These are phyloP conservation scores for Metarhizium brunneum DNA, from an alignment of 2,329 filamentous ascomycete genomes.

Conservation along the genomic window DNA sequence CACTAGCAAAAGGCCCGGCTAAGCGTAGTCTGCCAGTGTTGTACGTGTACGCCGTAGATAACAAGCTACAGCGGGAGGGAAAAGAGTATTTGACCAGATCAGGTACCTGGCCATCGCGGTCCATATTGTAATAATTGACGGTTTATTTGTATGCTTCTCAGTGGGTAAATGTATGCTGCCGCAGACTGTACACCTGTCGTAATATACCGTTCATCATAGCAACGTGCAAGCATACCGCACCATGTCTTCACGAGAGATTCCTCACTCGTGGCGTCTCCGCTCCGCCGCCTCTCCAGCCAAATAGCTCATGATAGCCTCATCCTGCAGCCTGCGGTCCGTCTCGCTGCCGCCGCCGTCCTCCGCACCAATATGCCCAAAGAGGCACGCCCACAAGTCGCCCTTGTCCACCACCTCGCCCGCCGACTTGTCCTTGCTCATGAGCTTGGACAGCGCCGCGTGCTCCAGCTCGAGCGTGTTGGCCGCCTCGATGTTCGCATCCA, in stretches of 20 bases:
- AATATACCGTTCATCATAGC: too few species aligned
- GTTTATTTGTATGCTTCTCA: too few species aligned
- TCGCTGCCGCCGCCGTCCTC: conserved; percentile 12
- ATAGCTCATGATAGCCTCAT: conserved; percentile 29
- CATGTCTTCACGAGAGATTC: conserved; percentile 5
- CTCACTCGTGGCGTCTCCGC: not conserved
- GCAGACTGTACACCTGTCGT: too few species aligned
- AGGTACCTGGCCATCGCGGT: too few species aligned
- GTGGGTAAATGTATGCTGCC: too few species aligned
- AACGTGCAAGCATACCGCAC: conserved; percentile 6
- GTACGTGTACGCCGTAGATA: too few species aligned
- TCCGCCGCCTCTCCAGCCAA: conserved; percentile 35
- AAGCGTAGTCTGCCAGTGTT: too few species aligned
- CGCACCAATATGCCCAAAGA: conserved; percentile 57
- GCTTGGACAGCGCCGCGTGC: conserved; percentile 56
- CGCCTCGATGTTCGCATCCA: conserved; percentile 60
- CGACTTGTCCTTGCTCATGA: conserved; percentile 61
- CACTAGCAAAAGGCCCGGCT: too few species aligned
- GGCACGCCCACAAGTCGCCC: conserved; percentile 77
- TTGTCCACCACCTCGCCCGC: conserved; percentile 73
- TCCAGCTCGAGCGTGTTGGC: conserved; percentile 82
- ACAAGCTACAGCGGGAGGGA: too few species aligned
- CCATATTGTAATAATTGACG: too few species aligned
- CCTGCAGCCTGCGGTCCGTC: conserved; percentile 18
- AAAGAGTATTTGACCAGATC: too few species aligned